Evolutionary conservation across 192 early-diverging fungal species (phyloP).

Genomic region (Mortierella antarctica): DNA sequence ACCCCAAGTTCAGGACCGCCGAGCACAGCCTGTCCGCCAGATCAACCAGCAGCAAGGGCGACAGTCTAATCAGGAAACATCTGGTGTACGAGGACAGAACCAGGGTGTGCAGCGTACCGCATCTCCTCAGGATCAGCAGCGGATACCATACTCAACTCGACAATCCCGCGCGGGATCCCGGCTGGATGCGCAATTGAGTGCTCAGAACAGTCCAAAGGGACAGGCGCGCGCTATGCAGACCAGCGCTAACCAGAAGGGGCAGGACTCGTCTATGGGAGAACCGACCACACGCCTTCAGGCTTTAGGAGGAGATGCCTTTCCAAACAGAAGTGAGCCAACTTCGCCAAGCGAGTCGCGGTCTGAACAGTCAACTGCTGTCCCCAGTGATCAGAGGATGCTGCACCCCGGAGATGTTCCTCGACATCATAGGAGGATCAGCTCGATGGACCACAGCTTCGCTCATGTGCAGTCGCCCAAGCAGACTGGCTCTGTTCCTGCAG

Average conservation of each 20-base stretch:
- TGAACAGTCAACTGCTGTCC: neutral
- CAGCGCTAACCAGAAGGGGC: conserved; percentile 4
- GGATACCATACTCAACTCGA: conserved; percentile 18
- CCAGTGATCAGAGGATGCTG: neutral
- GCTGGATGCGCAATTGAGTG: conserved; percentile 10
- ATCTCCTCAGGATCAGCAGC: conserved; percentile 31
- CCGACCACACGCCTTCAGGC: neutral
- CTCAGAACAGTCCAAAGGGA: conserved; percentile 12
- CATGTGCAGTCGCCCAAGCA: conserved; percentile 5
- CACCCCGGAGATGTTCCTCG: neutral
- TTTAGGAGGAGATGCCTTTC: neutral
- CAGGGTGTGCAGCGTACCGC: conserved; percentile 16
- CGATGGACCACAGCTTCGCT: conserved; percentile 25
- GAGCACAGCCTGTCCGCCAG: conserved; percentile 38
- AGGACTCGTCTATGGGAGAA: neutral
- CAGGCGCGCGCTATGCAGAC: conserved; percentile 11
- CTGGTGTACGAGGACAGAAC: conserved; percentile 9
- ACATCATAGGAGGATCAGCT: conserved; percentile 35
- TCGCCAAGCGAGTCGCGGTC: neutral
- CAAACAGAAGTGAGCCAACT: neutral
- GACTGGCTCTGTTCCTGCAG: neutral
- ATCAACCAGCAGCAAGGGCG: conserved; percentile 41
- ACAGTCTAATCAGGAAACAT: conserved; percentile 7
- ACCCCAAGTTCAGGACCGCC: conserved; percentile 30
- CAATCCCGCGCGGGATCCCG: conserved; percentile 23